These are phyloP conservation scores for Cystobasidium sp. DNA, from an alignment of 1,284 basidiomycete species.

Conservation along the genomic window DNA sequence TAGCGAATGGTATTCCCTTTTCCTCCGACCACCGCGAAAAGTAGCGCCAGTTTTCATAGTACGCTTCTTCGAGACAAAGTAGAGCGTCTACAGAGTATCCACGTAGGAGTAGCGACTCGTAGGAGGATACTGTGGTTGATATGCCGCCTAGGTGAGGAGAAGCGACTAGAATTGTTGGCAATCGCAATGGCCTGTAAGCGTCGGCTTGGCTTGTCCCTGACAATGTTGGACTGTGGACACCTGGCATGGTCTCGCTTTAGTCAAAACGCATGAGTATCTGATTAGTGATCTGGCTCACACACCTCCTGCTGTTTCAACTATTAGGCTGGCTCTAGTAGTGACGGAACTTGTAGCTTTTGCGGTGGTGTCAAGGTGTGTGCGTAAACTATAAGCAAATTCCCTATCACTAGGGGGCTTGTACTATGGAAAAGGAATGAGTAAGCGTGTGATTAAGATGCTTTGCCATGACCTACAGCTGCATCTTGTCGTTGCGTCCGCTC, in stretches of 20 bases:
- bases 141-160: conserved; percentile 91
- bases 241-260: conserved; percentile 59
- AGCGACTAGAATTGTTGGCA: conserved; percentile 85
- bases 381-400: conserved; percentile 71
- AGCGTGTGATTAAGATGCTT: conserved; percentile 44
- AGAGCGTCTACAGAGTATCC: conserved; percentile 88
- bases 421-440: conserved; percentile 18
- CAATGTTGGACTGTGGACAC: conserved; percentile 88
- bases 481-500: conserved; percentile 63
- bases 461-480: conserved; percentile 34
- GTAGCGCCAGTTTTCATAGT: conserved; percentile 86
- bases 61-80: conserved; percentile 82
- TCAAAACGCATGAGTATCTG: not conserved
- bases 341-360: conserved; percentile 59
- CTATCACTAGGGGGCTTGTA: conserved; percentile 61
- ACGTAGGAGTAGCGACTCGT: conserved; percentile 85
- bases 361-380: conserved; percentile 64
- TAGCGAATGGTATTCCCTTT: conserved; percentile 65
- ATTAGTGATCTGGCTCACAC: conserved; percentile 21
- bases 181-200: conserved; percentile 77
- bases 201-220: conserved; percentile 86
- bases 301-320: conserved; percentile 95
- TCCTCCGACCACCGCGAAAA: conserved; percentile 73
- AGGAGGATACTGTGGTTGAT: conserved; percentile 89
- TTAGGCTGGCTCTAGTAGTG: conserved; percentile 62